phyloP scores from a whole-genome alignment of 2,329 filamentous ascomycete species.

The Emergomyces orientalis region DNA sequence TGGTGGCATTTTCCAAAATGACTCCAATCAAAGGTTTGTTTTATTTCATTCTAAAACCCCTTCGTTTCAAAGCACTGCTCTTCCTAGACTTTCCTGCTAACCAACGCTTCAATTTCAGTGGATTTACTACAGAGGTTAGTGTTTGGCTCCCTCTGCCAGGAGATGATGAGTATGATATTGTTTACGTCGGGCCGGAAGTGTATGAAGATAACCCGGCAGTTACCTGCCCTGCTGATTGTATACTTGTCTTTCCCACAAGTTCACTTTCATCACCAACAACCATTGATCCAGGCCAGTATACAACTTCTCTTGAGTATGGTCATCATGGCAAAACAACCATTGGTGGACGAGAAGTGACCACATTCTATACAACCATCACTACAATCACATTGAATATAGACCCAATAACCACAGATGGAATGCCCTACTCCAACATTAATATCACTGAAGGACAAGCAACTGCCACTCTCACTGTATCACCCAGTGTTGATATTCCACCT shows the following conservation, averaged over 20 bases:
- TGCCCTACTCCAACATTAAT: conserved; percentile 5
- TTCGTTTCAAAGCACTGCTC: too few relatives aligned
- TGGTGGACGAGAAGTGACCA: neutral
- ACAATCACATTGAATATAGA: conserved; percentile 1
- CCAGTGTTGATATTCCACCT: conserved; percentile 4
- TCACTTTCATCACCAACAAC: conserved; percentile 5
- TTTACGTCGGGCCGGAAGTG: conserved; percentile 8
- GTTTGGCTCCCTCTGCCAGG: conserved; percentile 6
- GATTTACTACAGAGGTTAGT: conserved; percentile 7
- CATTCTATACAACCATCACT: conserved; percentile 3
- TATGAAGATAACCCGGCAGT: neutral
- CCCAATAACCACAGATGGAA: conserved; percentile 4
- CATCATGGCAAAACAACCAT: neutral
- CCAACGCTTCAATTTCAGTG: neutral
- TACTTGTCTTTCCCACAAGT: conserved; percentile 9
- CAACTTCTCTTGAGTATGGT: conserved; percentile 7
- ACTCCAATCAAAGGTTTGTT: conserved; percentile 8
- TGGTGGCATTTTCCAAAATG: conserved; percentile 5
- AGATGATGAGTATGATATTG: conserved; percentile 5
- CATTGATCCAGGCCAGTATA: conserved; percentile 7
- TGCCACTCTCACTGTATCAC: neutral
- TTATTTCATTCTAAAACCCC: neutral
- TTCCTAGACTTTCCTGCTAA: neutral
- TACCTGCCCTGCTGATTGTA: conserved; percentile 3
- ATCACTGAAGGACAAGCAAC: conserved; percentile 3